Evolutionary conservation across 306 rosid genomes (phyloP), one percentile per base, ranked within the genome.

Genomic region (Lablab purpureus): DNA sequence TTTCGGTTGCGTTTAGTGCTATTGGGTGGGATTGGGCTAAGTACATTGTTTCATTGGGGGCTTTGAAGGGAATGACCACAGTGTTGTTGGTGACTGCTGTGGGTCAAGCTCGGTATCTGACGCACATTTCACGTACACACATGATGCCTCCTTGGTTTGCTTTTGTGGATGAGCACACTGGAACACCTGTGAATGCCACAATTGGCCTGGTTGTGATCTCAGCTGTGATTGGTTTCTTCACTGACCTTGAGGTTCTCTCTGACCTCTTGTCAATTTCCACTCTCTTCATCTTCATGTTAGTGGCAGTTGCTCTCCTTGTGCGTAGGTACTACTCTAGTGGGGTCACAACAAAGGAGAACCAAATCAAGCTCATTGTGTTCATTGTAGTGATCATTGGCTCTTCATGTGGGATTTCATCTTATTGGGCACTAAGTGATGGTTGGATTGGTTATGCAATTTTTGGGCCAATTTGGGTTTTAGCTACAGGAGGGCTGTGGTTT

Each of bases 121-220:
- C 94, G 0, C 97, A 92, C 70, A 92, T 92, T 60, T 87, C 97
- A 7, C 76, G 97, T 1, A 90, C 94, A 3, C 97, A 92, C 78
- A 85, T 92, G 97, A 25, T 90, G 87, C 91, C 97, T 0, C 94
- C 94, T 0, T 90, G 91, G 91, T 82, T 92, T 4, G 91, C 97
- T 4, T 58, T 76, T 5, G 94, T 90, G 37, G 67, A 87, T 27
- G 84, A 68, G 73, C 84, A 23, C 12, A 81, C 90, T 0, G 94
- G 97, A 15, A 92, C 97, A 5, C 97, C 94, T 0, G 75, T 92
- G 49, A 84, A 87, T n/a, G 93, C 97, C 12, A 90, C 97, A 0
- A 30, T 83, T 0, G 40, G 76, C 4, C 79, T 92, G 91, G 66
- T 87, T 18, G 18, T 58, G 0, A 94, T 84, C 73, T 90, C 6